Evolutionary conservation across 2,329 filamentous ascomycete species (phyloP), one percentile per base, ranked within the genome.

Genomic region (Botrytis medusae): DNA sequence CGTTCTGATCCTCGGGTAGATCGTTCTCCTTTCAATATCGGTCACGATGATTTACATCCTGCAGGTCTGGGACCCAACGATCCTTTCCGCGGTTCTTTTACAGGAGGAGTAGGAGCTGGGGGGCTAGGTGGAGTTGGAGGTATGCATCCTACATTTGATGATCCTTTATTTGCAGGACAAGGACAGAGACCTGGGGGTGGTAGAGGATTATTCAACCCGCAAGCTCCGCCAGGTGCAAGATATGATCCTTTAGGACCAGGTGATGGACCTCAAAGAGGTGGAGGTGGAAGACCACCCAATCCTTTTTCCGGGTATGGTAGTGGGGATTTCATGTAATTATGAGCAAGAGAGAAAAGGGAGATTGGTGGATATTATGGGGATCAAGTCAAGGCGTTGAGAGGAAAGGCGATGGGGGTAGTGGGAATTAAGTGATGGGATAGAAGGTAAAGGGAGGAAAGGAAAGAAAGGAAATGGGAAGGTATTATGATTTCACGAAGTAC

Each of bases 81-180:
- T 81, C 94, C 95, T 20, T 83, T 98, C 4, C 85, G 92, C 46
- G 88, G 89, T 7, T 87, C 88, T 3, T 88, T 93, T 72, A 88
- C 90, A 10, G 85, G 87, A 37, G 86, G 88, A 65, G 84, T 88
- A n/a, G 82, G 90, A 8, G 85, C 86, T 34, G 84, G 86, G n/a
- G 85, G 86, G 0, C 88, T 89, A 34, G 84, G 86, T 32, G 85
- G 86, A 1, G 88, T 89, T 22, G 88, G 90, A 32, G 87, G 87
- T 18, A 99, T 99, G 96, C 93, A 98, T 82, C 96, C 96, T 0
- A 97, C 95, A 0, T 96, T 97, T 81, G 94, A 97, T 78, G 95
- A 98, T 80, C 94, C 93, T 10, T 83, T 98, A 65, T 97, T 97
- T 80, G 87, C 87, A 9, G 91, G 91, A 0, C 57, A 60, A 63